Evolutionary conservation across 306 rosid species (phyloP), one percentile per base, ranked within the genome.

Genomic region (Calophaca sinica): DNA sequence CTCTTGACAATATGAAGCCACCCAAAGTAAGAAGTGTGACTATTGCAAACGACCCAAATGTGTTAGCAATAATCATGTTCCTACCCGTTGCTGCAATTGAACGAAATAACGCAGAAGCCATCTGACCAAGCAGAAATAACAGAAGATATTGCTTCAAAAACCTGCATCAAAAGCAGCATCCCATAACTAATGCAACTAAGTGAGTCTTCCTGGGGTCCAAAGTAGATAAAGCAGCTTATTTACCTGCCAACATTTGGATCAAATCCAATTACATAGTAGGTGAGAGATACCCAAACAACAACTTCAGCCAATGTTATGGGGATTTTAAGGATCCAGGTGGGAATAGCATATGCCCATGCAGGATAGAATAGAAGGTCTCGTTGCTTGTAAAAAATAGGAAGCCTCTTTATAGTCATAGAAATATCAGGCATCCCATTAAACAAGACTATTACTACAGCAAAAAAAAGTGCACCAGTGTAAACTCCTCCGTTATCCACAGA

Each of bases 371-470:
- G 45, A 48, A 84, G 83, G 66, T 89, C 87, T 33, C 94, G 58
- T 73, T 91, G 97, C 86, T 91, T 91, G 81, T 84, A 91, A 59
- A 87, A 86, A 6, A 86, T 85, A 6, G 97, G 89, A 83, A 91
- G 94, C 76, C 82, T 87, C 4, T 46, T 76, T 52, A 87, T 62
- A 5, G 91, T 89, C 90, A 91, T 81, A 1, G 92, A 68, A 32
- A 91, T 74, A 78, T 91, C 97, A 9, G 89, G 32, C 84, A 87
- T 72, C 13, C 86, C 86, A 38, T 76, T 81, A 61, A 87, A 81
- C 83, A 87, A 8, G 12, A 76, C 1, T 68, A 59, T 68, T 7
- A 81, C 57, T 52, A 73, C 50, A 7, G 58, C 32, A 32, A 76
- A 81, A 70, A 84, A 84, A 29, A 87, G 48, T 44, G 88, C 86